Evolutionary conservation across 257 asterid species (phyloP).

Genomic region (Gentiana dahurica): DNA sequence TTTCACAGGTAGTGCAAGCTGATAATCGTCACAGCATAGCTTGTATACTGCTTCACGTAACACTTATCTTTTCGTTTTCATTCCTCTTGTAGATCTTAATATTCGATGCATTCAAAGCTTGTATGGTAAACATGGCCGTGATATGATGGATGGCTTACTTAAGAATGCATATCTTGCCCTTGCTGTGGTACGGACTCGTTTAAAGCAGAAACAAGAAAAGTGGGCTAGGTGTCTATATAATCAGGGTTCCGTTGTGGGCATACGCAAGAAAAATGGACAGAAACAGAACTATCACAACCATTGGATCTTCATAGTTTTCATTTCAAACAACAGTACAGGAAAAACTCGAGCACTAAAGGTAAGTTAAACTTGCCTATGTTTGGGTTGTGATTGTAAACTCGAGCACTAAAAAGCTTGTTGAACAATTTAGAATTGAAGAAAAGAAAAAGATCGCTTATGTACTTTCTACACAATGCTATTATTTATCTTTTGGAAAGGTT

Average conservation of each 20-base stretch:
- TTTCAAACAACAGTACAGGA: slow-evolving; percentile 93
- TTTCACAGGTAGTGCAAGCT: slow-evolving; percentile 56
- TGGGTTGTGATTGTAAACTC: neutral
- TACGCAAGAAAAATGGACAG: too few species aligned
- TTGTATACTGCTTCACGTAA: neutral
- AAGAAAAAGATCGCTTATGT: too few species aligned
- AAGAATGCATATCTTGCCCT: slow-evolving; percentile 68
- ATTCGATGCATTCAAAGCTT: slow-evolving; percentile 92
- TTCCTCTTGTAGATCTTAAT: slow-evolving; percentile 46
- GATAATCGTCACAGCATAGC: slow-evolving; percentile 9
- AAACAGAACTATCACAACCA: too few species aligned
- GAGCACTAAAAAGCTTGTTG: too few species aligned
- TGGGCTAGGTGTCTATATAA: slow-evolving; percentile 63
- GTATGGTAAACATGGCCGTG: slow-evolving; percentile 98
- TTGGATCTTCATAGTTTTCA: slow-evolving; percentile 89
- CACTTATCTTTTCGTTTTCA: slow-evolving; percentile 1
- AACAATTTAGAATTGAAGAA: too few species aligned
- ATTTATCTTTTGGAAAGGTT: too few species aligned
- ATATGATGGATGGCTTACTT: slow-evolving; percentile 81
- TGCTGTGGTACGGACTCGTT: slow-evolving; percentile 77
- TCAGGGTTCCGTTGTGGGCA: too few species aligned
- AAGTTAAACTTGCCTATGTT: slow-evolving; percentile 20
- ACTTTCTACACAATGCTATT: too few species aligned
- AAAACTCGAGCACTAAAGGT: slow-evolving; percentile 91
- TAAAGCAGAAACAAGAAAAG: slow-evolving; percentile 97